Conservation (phyloP, 805 yeast genomes). For the Kuraishia capsulata region DNA sequence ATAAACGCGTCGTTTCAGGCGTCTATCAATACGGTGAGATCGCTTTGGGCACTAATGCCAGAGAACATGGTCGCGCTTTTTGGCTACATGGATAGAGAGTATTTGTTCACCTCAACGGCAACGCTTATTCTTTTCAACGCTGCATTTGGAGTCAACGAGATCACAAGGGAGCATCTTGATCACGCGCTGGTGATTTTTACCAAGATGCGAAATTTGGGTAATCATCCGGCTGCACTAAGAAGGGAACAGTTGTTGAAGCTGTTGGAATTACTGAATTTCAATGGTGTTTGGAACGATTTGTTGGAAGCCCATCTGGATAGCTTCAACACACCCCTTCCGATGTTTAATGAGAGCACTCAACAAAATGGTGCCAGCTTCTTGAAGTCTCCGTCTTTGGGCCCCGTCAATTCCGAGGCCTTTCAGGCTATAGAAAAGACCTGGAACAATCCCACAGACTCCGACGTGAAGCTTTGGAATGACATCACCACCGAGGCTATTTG, state of each 20-base stretch:
- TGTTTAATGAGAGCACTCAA: conserved; percentile 5
- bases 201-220: conserved; percentile 68
- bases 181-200: conserved; percentile 65
- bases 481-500: conserved; percentile 72
- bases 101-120: conserved; percentile 67
- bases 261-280: conserved; percentile 58
- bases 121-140: conserved; percentile 67
- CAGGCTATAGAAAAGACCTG: conserved; percentile 25
- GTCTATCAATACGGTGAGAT: conserved; percentile 64
- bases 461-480: conserved; percentile 63
- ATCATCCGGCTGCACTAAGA: conserved; percentile 71
- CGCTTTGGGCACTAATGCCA: conserved; percentile 66
- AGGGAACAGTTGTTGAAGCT: conserved; percentile 62
- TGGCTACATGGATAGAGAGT: conserved; percentile 85
- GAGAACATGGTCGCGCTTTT: conserved; percentile 78
- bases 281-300: conserved; percentile 51
- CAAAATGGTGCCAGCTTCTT: neutral
- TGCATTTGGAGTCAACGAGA: conserved; percentile 75
- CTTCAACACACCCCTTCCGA: conserved; percentile 15
- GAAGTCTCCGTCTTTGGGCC: conserved; percentile 17
- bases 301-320: conserved; percentile 51
- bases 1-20: conserved; percentile 76
- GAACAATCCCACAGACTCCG: conserved; percentile 27
- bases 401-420: conserved; percentile 19
- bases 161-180: conserved; percentile 61